Evolutionary conservation across 805 yeast genomes (phyloP), one percentile per base, ranked within the genome.

Genomic region (Scheffersomyces ergatensis): DNA sequence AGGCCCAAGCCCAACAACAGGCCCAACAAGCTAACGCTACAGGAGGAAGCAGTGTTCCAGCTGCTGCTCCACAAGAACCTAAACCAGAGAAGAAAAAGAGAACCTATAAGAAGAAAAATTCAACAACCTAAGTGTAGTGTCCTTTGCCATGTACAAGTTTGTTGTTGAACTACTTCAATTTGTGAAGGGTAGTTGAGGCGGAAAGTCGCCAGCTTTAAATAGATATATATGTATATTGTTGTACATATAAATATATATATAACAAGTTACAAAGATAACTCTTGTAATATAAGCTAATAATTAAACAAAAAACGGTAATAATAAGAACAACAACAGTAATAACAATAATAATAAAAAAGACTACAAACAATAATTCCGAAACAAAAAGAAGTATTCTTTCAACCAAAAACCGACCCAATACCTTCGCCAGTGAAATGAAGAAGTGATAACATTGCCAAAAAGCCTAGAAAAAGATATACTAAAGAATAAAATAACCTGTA

Each of bases 1-100:
- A 34, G 33, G 49, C 40, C 15, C 56, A 48, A 32, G 50, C 47
- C 24, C 50, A 42, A 27, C 50, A 40, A 34, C 48, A 51, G 33
- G 50, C 43, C 30, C 54, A 44, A 29, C 54, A 47, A 24, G 47
- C 43, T 32, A 29, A 27, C 32, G 41, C 25, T 14, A 26, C 48
- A 31, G 19, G 37, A 11, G 47, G 49, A 19, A 42, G 46, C 30
- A 34, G 41, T 27, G 29, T 44, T 11, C 43, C 47, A 6, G 39
- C 40, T n/a, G 46, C 42, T 24, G 36, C 38, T 15, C 29, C 43
- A 18, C 43, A 38, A 18, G 51, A 41, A 9, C 21, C 20, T 26
- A 42, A 36, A 24, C 21, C 18, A 27, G 38, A 26, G 1, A 45
- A 39, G 38, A 47, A 44, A 42, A 44, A 42, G 37, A 31, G 45